Conservation (phyloP, 2,329 filamentous ascomycete species). For the Leptographium flavum region DNA sequence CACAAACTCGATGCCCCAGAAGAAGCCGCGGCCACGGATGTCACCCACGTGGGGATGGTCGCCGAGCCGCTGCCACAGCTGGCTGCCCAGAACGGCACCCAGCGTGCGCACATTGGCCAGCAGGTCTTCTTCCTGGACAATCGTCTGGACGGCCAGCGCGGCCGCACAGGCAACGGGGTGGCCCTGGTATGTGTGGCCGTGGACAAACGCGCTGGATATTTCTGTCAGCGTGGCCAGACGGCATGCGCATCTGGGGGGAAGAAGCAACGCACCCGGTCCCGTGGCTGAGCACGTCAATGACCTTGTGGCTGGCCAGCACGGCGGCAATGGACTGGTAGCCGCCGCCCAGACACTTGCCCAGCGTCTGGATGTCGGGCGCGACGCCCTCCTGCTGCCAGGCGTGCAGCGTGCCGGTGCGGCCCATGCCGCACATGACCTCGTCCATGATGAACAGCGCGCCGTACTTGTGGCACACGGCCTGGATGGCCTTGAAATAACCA, state of each 20-base stretch:
- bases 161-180: constrained; percentile 25
- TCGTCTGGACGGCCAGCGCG: constrained; percentile 24
- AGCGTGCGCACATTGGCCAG: constrained; percentile 20
- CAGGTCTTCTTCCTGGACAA: constrained; percentile 21
- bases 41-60: constrained; percentile 25
- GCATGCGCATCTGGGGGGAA: neutral
- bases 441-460: constrained; percentile 42
- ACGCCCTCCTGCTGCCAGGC: constrained; percentile 49
- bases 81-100: constrained; percentile 17
- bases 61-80: constrained; percentile 17
- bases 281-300: constrained; percentile 31
- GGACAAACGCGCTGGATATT: constrained; percentile 32
- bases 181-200: constrained; percentile 42
- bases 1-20: constrained; percentile 30
- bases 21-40: constrained; percentile 27
- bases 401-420: constrained; percentile 45
- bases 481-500: constrained; percentile 41
- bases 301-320: constrained; percentile 34
- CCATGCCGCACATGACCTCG: constrained; percentile 56
- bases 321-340: constrained; percentile 48
- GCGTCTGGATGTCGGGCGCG: constrained; percentile 44
- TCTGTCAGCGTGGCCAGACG: neutral
- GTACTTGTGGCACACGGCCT: constrained; percentile 36
- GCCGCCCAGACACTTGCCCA: constrained; percentile 48
- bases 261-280: constrained; percentile 19